Conservation (phyloP, 805 yeast genomes). For the Cyberlindnera samutprakarnensis region DNA sequence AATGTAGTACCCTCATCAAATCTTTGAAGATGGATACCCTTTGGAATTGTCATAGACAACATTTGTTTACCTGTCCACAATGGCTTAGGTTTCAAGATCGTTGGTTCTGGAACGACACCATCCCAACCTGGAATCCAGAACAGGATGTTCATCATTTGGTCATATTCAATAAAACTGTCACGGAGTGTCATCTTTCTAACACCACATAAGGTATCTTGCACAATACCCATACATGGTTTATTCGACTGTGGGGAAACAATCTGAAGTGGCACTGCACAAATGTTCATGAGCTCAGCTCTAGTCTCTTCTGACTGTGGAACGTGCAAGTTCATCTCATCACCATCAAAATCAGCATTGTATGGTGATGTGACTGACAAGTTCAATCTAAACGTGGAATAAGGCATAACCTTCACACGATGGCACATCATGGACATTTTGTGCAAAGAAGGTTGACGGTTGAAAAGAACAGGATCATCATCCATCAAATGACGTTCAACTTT, state of each 20-base stretch:
- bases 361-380: slow-evolving; percentile 97
- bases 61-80: slow-evolving; percentile 97
- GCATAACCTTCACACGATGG: slow-evolving; percentile 97
- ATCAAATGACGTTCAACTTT: slow-evolving; percentile 96
- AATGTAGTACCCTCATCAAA: slow-evolving; percentile 84
- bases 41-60: slow-evolving; percentile 86
- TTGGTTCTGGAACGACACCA: slow-evolving; percentile 95
- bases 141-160: slow-evolving; percentile 91
- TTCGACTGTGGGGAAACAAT: slow-evolving; percentile 98
- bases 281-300: slow-evolving; percentile 88
- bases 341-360: slow-evolving; percentile 99
- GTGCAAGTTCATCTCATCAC: slow-evolving; percentile 99
- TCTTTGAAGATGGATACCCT: slow-evolving; percentile 91
- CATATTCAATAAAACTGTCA: slow-evolving; percentile 82
- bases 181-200: slow-evolving; percentile 90
- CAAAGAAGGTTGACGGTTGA: slow-evolving; percentile 98
- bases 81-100: slow-evolving; percentile 89
- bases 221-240: slow-evolving; percentile 99
- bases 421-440: slow-evolving; percentile 99
- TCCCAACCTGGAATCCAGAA: slow-evolving; percentile 99
- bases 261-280: slow-evolving; percentile 96
- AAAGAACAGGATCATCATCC: slow-evolving; percentile 96
- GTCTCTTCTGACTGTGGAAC: slow-evolving; percentile 99
- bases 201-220: slow-evolving; percentile 97
- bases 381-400: slow-evolving; percentile 94